These are phyloP conservation scores for Russula compacta DNA, from an alignment of 768 basidiomycete species.

Conservation along the genomic window DNA sequence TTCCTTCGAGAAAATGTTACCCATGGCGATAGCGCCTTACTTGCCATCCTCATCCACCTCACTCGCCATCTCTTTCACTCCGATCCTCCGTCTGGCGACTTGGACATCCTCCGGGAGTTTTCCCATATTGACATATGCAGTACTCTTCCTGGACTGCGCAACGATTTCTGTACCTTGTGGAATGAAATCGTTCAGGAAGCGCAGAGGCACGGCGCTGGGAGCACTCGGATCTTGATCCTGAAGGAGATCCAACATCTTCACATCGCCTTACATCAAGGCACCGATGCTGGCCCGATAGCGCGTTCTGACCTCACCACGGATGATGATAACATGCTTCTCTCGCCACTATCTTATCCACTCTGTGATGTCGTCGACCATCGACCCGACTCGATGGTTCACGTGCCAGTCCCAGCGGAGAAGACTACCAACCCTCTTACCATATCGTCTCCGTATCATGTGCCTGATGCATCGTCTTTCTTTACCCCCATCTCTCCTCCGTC, in stretches of 20 bases:
- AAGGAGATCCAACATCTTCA: not conserved
- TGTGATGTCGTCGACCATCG: not conserved
- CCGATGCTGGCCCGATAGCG: not conserved
- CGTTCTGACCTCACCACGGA: not conserved
- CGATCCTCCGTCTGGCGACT: not conserved
- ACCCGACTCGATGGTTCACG: too few relatives aligned
- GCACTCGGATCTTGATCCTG: not conserved
- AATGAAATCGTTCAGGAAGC: not conserved
- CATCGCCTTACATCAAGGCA: not conserved
- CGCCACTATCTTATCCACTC: not conserved
- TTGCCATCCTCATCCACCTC: not conserved
- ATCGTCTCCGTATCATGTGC: too few relatives aligned
- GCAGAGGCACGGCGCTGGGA: too few relatives aligned
- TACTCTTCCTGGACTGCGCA: not conserved
- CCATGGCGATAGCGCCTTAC: not conserved
- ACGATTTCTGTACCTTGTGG: not conserved
- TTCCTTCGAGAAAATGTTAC: not conserved
- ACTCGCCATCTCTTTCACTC: not conserved
- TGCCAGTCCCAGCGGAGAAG: too few relatives aligned
- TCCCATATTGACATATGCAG: not conserved
- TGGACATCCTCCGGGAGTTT: not conserved
- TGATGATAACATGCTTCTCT: too few relatives aligned
- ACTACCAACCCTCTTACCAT: too few relatives aligned
- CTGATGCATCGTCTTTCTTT: too few relatives aligned
- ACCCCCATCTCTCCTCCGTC: too few relatives aligned